Evolutionary conservation across 371 early-diverging fungal genomes (phyloP).

Genomic region (Apophysomyces sp.): DNA sequence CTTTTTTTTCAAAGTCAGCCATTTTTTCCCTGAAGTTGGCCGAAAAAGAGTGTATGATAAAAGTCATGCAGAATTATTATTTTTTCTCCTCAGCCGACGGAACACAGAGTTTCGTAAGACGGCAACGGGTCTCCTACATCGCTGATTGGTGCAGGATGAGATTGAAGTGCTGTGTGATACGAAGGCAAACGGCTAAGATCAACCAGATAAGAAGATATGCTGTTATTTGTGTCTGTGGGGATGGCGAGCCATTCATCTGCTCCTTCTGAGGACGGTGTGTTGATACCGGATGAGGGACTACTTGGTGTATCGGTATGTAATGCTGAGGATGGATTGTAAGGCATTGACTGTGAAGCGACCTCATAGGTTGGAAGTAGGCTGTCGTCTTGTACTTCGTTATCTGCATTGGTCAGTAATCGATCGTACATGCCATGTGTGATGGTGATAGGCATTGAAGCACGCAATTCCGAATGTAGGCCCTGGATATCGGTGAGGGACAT

Average conservation of each 20-base stretch:
- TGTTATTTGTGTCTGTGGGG: not conserved
- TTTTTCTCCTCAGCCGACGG: not conserved
- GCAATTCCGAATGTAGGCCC: conserved; percentile 27
- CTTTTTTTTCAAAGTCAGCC: no score
- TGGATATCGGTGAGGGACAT: conserved; percentile 28
- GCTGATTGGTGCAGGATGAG: conserved; percentile 1
- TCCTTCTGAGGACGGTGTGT: conserved; percentile 3
- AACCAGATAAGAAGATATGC: not conserved
- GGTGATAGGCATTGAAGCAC: conserved; percentile 32
- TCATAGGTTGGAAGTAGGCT: conserved; percentile 11
- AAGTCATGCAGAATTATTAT: not conserved
- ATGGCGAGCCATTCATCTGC: conserved; percentile 5
- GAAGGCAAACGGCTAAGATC: conserved; percentile 9
- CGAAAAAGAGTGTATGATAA: not conserved
- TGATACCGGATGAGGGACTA: not conserved
- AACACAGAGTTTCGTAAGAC: conserved; percentile 6
- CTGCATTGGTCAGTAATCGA: not conserved
- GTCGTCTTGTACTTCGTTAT: not conserved
- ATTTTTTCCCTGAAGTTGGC: no score
- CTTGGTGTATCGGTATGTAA: not conserved
- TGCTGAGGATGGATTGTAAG: conserved; percentile 1
- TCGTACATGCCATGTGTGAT: conserved; percentile 9
- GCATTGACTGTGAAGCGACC: conserved; percentile 9
- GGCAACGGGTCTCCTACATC: not conserved
- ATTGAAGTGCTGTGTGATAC: conserved; percentile 9